Evolutionary conservation across 768 basidiomycete genomes (phyloP).

Genomic region (Cubamyces lactineus): DNA sequence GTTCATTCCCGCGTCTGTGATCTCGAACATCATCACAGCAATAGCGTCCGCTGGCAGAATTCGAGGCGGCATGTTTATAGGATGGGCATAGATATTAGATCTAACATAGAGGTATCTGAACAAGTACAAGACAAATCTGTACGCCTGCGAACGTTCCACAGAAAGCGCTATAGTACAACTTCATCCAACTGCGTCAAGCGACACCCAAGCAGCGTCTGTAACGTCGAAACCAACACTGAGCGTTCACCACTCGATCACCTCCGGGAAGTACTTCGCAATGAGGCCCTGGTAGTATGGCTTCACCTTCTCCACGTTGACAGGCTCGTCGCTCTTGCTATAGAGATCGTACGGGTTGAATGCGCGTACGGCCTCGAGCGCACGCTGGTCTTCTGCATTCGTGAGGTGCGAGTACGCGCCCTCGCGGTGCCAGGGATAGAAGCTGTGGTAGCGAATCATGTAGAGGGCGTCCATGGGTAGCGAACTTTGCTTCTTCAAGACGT

Average conservation of each 20-base stretch:
- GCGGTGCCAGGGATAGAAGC: conserved; percentile 96
- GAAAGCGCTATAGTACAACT: conserved; percentile 15
- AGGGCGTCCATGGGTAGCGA: conserved; percentile 79
- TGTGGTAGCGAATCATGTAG: conserved; percentile 93
- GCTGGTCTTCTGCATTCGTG: conserved; percentile 68
- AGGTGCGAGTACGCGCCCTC: conserved; percentile 85
- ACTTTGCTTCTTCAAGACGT: conserved; percentile 82
- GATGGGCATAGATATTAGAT: neutral
- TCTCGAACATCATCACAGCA: neutral
- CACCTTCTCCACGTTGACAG: conserved; percentile 61
- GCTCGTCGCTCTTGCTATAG: conserved; percentile 85
- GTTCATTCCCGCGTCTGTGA: neutral
- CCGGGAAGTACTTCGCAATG: conserved; percentile 86
- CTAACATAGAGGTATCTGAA: conserved; percentile 5
- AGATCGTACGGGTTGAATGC: conserved; percentile 95
- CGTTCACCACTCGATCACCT: conserved; percentile 74
- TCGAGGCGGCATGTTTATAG: neutral
- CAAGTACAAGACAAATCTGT: neutral
- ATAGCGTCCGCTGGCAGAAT: neutral
- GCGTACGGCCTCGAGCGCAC: conserved; percentile 70
- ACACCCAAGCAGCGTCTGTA: neutral
- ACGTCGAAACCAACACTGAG: neutral
- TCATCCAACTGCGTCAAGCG: neutral
- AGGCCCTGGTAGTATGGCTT: conserved; percentile 83
- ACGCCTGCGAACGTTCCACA: neutral